phyloP scores from a whole-genome alignment of 768 basidiomycete genomes.

The Neoboletus magnificus region DNA sequence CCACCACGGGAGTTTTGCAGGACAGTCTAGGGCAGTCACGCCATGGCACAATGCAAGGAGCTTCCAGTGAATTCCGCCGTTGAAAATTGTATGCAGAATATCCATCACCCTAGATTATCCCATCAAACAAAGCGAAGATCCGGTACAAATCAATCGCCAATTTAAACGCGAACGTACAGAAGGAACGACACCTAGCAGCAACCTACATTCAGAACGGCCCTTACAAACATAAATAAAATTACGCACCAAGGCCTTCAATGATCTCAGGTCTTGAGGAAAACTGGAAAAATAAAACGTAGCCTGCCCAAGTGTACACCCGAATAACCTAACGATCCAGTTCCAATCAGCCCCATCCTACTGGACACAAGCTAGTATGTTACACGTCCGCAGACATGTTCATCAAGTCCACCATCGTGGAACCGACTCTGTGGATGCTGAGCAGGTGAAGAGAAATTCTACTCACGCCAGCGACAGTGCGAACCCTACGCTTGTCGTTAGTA shows the following conservation, averaged over 20 bases:
- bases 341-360: neutral
- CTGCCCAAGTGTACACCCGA: constrained; percentile 11
- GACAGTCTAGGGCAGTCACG: too few relatives aligned
- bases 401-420: neutral
- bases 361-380: neutral
- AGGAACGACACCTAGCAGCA: neutral
- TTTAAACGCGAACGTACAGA: neutral
- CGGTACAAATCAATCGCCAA: neutral
- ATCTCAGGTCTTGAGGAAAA: constrained; percentile 6
- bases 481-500: neutral
- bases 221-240: too few relatives aligned
- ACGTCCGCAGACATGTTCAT: neutral
- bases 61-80: neutral
- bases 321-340: neutral
- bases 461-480: neutral
- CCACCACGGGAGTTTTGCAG: neutral
- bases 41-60: constrained; percentile 1
- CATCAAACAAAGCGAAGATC: neutral
- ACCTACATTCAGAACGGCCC: too few relatives aligned
- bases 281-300: constrained; percentile 7
- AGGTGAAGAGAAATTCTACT: neutral
- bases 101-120: neutral
- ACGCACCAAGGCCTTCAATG: constrained; percentile 7
- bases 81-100: neutral
- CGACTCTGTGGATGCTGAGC: neutral